Evolutionary conservation across 352 stramenopile species (phyloP).

Genomic region (Stramenopiles sp.): DNA sequence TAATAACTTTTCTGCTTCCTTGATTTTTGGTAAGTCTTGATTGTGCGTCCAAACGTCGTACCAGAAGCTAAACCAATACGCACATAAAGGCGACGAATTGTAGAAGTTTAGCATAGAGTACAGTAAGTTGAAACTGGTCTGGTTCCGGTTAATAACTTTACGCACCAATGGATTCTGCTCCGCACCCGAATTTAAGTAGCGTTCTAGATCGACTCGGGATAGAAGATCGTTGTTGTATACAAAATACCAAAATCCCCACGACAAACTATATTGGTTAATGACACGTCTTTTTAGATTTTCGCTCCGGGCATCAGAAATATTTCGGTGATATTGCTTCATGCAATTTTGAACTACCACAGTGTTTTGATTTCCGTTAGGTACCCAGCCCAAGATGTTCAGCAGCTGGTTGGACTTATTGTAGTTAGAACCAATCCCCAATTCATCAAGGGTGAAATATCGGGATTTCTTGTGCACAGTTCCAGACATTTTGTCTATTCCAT

Average conservation of each 20-base stretch:
- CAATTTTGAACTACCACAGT: not conserved
- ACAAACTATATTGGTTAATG: not conserved
- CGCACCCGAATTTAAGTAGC: not conserved
- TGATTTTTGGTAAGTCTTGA: constrained; percentile 4
- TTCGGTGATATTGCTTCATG: not conserved
- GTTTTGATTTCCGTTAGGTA: not conserved
- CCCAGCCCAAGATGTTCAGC: not conserved
- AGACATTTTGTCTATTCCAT: not conserved
- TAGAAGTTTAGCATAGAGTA: not conserved
- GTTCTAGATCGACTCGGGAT: not conserved
- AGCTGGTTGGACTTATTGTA: not conserved
- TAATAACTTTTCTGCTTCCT: not conserved
- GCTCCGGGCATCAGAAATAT: not conserved
- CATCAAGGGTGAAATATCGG: not conserved
- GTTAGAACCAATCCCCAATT: not conserved
- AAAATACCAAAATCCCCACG: constrained; percentile 11
- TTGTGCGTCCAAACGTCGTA: constrained; percentile 9
- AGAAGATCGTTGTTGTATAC: constrained; percentile 7
- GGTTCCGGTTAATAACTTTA: not conserved
- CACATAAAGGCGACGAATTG: constrained; percentile 5
- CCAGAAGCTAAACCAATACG: not conserved
- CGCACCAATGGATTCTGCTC: constrained; percentile 7
- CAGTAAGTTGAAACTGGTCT: not conserved
- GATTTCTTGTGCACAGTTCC: not conserved
- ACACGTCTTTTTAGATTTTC: not conserved